These are phyloP conservation scores for Phytopythium cucurbitacearum DNA, from an alignment of 352 stramenopile genomes.

Conservation along the genomic window DNA sequence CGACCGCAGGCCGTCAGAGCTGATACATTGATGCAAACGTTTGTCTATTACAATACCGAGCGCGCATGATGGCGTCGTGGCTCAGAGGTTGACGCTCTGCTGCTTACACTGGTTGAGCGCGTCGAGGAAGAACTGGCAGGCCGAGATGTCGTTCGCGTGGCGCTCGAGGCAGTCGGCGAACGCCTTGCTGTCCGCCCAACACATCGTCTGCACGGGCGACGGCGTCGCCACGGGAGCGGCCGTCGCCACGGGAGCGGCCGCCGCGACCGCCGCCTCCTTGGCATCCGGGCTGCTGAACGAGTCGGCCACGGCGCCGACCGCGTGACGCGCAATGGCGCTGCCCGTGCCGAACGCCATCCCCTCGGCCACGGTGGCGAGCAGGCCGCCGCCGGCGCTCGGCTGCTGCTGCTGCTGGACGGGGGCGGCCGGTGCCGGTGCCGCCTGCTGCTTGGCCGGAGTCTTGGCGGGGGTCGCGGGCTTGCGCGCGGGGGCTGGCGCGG, in stretches of 20 bases:
- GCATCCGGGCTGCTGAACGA: conserved; percentile 58
- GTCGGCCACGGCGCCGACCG: conserved; percentile 60
- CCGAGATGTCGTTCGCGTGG: conserved; percentile 71
- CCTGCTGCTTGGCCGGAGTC: conserved; percentile 19
- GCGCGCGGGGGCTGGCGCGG: conserved; percentile 32
- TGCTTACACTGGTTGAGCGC: conserved; percentile 82
- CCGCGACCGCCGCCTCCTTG: conserved; percentile 18
- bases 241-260: conserved; percentile 8
- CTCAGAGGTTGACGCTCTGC: conserved; percentile 55
- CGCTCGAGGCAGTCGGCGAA: conserved; percentile 79
- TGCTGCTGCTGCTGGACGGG: conserved; percentile 1
- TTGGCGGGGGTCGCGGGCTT: conserved; percentile 30
- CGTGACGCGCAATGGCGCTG: conserved; percentile 92
- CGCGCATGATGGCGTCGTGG: conserved; percentile 1
- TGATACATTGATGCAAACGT: too few relatives aligned
- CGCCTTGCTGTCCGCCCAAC: conserved; percentile 61
- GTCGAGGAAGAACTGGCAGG: conserved; percentile 86
- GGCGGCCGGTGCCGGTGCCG: conserved; percentile 23
- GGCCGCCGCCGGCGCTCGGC: conserved; percentile 88
- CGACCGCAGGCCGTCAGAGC: too few relatives aligned
- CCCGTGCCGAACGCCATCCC: conserved; percentile 97
- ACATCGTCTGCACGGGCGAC: conserved; percentile 21
- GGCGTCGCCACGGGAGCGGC: background rate
- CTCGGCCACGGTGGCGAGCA: conserved; percentile 93
- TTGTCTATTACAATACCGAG: too few relatives aligned